Percentiles rank a stretch among this genome's conserved stretches.
phyloP scores from a whole-genome alignment of 2,329 filamentous ascomycete species.

The Diaporthe ampelina region DNA sequence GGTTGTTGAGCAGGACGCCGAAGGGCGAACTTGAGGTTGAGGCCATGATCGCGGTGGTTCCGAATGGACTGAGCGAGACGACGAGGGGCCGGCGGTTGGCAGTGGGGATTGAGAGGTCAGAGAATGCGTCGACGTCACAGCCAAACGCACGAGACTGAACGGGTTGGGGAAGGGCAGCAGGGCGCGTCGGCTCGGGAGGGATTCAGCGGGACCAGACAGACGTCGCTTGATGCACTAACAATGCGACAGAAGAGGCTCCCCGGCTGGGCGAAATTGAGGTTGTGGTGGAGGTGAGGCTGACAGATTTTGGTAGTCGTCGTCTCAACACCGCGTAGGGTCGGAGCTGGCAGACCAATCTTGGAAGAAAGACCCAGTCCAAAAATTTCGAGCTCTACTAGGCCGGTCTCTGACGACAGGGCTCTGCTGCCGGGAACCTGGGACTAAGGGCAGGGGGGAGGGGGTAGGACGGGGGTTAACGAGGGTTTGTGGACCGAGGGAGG shows the following conservation, averaged over 20 bases:
- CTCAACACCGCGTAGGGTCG: conserved; percentile 25
- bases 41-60: conserved; percentile 60
- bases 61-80: not conserved
- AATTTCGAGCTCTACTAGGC: conserved; percentile 42
- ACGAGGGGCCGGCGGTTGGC: not conserved
- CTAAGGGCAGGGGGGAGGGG: not conserved
- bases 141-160: conserved; percentile 30
- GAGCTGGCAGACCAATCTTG: conserved; percentile 31
- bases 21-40: conserved; percentile 64
- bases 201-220: conserved; percentile 23
- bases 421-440: conserved; percentile 2
- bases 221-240: conserved; percentile 6
- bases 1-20: conserved; percentile 81
- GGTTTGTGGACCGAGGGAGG: conserved; percentile 19
- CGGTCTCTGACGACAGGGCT: conserved; percentile 41
- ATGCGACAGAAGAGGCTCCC: conserved; percentile 20
- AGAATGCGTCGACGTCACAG: conserved; percentile 45
- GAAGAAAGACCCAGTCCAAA: conserved; percentile 40
- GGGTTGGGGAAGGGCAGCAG: conserved; percentile 16
- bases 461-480: not conserved
- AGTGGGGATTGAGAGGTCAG: conserved; percentile 45
- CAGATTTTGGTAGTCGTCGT: conserved; percentile 33
- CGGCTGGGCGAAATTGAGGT: conserved; percentile 17
- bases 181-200: conserved; percentile 21
- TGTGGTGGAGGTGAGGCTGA: conserved; percentile 33